phyloP scores from a whole-genome alignment of 441 rosid species.

The Theobroma grandiflorum region DNA sequence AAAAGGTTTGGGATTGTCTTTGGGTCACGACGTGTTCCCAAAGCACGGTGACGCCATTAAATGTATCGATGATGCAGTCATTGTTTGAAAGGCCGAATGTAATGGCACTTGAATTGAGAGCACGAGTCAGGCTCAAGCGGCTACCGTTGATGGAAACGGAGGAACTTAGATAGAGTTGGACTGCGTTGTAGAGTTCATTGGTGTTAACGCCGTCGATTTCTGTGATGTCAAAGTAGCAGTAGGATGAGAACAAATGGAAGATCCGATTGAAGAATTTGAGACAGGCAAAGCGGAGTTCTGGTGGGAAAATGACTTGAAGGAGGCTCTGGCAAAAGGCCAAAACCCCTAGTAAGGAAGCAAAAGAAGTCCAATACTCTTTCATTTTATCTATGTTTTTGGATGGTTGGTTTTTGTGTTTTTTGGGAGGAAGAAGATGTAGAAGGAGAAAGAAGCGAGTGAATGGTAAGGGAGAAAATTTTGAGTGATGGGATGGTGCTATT shows the following conservation, averaged over 20 bases:
- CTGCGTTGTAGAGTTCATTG: slow-evolving; percentile 96
- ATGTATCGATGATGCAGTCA: slow-evolving; percentile 74
- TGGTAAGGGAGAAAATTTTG: slow-evolving; percentile 10
- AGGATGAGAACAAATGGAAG: slow-evolving; percentile 61
- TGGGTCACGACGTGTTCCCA: slow-evolving; percentile 92
- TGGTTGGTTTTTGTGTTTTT: not conserved
- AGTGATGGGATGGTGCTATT: not conserved
- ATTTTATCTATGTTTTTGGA: slow-evolving; percentile 37
- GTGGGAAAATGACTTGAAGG: slow-evolving; percentile 74
- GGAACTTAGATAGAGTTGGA: slow-evolving; percentile 86
- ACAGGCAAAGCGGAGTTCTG: slow-evolving; percentile 74
- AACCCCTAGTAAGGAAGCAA: slow-evolving; percentile 77
- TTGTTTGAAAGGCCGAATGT: slow-evolving; percentile 82
- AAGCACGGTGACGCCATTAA: slow-evolving; percentile 56
- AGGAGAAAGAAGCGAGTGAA: slow-evolving; percentile 5
- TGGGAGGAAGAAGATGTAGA: not conserved
- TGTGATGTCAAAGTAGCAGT: slow-evolving; percentile 84
- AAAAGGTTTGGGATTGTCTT: slow-evolving; percentile 70
- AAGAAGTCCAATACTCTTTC: slow-evolving; percentile 82
- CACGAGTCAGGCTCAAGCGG: slow-evolving; percentile 85
- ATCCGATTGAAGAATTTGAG: slow-evolving; percentile 59
- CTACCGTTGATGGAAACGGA: slow-evolving; percentile 71
- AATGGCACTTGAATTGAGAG: slow-evolving; percentile 80
- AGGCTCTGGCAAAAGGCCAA: slow-evolving; percentile 79
- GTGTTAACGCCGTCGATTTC: slow-evolving; percentile 96